Evolutionary conservation across 1,139 yeast species (phyloP).

Genomic region (Lodderomyces orthopsilosis): DNA sequence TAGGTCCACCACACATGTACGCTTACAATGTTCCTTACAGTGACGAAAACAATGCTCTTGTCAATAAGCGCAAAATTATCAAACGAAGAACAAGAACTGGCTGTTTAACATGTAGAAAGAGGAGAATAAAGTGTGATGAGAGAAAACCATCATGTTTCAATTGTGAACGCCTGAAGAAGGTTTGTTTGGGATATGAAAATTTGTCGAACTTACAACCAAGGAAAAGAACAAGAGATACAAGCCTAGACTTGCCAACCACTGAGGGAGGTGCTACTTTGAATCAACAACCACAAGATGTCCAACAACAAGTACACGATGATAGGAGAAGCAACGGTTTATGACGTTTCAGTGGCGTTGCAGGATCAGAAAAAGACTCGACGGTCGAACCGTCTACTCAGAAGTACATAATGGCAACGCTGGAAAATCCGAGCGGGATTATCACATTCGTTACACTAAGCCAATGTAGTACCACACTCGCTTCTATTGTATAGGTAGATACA

Average conservation of each 20-base stretch:
- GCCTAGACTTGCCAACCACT: constrained; percentile 12
- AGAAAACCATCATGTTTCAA: constrained; percentile 70
- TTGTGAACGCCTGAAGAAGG: constrained; percentile 68
- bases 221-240: constrained; percentile 13
- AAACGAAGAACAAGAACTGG: constrained; percentile 69
- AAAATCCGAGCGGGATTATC: no score
- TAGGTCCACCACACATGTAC: constrained; percentile 2
- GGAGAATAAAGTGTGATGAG: constrained; percentile 76
- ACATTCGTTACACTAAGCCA: no score
- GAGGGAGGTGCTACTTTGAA: background rate
- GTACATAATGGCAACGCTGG: background rate
- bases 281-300: background rate
- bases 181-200: constrained; percentile 64
- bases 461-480: no score
- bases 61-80: constrained; percentile 42
- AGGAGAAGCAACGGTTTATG: background rate
- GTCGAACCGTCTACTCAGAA: no score
- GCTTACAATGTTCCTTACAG: constrained; percentile 6
- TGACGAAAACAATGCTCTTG: constrained; percentile 33
- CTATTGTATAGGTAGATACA: no score
- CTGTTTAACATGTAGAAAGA: constrained; percentile 67
- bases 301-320: background rate
- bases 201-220: constrained; percentile 15
- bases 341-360: no score
- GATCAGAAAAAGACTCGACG: no score